Conservation (phyloP, 2,329 filamentous ascomycete genomes). For the Aspergillus tanneri region DNA sequence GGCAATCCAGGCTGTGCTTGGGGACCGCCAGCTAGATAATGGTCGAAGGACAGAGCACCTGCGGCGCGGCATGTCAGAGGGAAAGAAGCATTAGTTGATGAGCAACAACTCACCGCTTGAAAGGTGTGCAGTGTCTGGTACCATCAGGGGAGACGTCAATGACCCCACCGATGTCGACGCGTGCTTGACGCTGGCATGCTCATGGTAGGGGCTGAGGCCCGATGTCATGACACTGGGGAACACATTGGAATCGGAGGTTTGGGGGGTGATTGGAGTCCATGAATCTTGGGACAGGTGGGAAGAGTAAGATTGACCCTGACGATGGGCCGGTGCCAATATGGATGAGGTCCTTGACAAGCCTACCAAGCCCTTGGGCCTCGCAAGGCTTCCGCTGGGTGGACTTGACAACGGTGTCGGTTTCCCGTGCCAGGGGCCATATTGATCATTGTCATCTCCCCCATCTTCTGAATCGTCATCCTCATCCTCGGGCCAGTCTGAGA, state of each 20-base stretch:
- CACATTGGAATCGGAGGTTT: background rate
- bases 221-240: background rate
- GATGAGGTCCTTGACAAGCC: no score
- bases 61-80: no score
- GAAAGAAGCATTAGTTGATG: no score
- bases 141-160: background rate
- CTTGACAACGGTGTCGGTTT: background rate
- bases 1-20: no score
- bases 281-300: no score
- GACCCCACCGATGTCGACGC: background rate
- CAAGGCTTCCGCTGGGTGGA: background rate
- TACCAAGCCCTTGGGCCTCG: no score
- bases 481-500: background rate
- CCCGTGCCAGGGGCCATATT: background rate
- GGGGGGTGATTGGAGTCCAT: background rate
- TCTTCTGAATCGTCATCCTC: background rate
- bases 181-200: background rate
- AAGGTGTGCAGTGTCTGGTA: background rate
- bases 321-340: background rate
- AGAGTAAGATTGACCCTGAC: no score
- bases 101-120: background rate
- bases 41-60: no score
- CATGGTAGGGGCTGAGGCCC: background rate
- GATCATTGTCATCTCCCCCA: background rate
- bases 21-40: no score